Evolutionary conservation across 768 basidiomycete genomes (phyloP), one percentile per base, ranked within the genome.

Genomic region (Psilocybe sp.): DNA sequence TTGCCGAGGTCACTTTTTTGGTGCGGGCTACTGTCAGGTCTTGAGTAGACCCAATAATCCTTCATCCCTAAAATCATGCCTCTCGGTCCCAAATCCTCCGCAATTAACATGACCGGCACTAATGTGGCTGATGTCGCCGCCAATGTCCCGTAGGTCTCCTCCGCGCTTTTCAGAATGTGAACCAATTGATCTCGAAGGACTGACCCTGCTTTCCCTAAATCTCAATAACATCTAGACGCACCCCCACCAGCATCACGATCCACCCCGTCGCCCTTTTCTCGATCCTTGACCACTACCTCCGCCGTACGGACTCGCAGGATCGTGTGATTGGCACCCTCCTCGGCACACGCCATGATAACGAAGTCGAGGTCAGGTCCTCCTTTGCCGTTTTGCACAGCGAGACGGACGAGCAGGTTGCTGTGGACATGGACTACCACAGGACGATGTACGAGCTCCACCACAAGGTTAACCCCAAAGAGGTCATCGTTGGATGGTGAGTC

Each of bases 301-400:
- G 96, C 14, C 83, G 92, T 52, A 85, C 81, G 36, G 84, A 89
- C 57, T 68, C 75, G 20, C 89, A 94, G 60, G 85, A 86, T 52
- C 85, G 95, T 50, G 96, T 98, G 14, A 96, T 98, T 65, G 96
- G 96, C 16, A 97, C 96, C 0, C 83, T 98, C 23, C 85, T 98
- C 18, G 96, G 96, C 14, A 81, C 80, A 46, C 83, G 96, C 54
- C 81, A 78, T 23, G 78, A 77, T 41, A 74, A 76, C 44, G 76
- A 82, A 50, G 72, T 98, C 53, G 87, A 91, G 58, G 84, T 97
- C 54, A 80, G 84, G 49, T 87, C 84, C 44, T 82, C 90, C 12
- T 98, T 97, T 64, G 93, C 92, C 15, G 92, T 98, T 28, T 79
- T 95, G 39, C 94, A 98, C 68, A 88, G 84, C 63, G 92, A 96